Evolutionary conservation across 768 basidiomycete species (phyloP).

Genomic region (Pleurotus djamor): DNA sequence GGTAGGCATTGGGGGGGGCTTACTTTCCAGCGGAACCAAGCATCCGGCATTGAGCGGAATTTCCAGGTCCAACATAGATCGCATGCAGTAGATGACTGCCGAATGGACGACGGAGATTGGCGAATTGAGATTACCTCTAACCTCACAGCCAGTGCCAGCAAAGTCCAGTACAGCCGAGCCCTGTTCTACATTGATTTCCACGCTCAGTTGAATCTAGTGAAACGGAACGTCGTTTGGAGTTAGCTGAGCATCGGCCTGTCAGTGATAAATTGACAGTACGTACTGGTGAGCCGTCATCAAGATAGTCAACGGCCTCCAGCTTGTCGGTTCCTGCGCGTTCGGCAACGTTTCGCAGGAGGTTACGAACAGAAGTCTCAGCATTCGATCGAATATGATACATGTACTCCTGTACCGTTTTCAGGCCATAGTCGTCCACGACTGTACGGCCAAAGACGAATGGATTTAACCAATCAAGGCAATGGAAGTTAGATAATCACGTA

Average conservation of each 20-base stretch:
- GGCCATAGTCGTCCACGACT: slow-evolving; percentile 87
- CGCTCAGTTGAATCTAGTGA: slow-evolving; percentile 64
- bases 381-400: slow-evolving; percentile 91
- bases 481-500: slow-evolving; percentile 27
- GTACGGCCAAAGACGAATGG: background rate
- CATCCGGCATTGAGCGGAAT: slow-evolving; percentile 96
- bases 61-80: slow-evolving; percentile 80
- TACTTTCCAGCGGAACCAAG: slow-evolving; percentile 80
- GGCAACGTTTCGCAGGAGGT: slow-evolving; percentile 73
- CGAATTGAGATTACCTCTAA: slow-evolving; percentile 81
- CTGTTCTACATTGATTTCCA: slow-evolving; percentile 70
- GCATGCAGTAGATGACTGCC: slow-evolving; percentile 88
- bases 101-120: slow-evolving; percentile 87
- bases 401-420: slow-evolving; percentile 88
- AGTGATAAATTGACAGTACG: slow-evolving; percentile 14
- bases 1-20: slow-evolving; percentile 15
- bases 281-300: slow-evolving; percentile 87
- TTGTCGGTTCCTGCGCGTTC: slow-evolving; percentile 63
- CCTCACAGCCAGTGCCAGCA: slow-evolving; percentile 77
- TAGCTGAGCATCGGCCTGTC: background rate
- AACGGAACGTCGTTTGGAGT: background rate
- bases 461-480: slow-evolving; percentile 8
- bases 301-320: slow-evolving; percentile 75
- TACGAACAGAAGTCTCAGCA: slow-evolving; percentile 84
- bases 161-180: slow-evolving; percentile 89